phyloP scores from a whole-genome alignment of 2,329 filamentous ascomycete genomes.

The Cladosporium sp. region DNA sequence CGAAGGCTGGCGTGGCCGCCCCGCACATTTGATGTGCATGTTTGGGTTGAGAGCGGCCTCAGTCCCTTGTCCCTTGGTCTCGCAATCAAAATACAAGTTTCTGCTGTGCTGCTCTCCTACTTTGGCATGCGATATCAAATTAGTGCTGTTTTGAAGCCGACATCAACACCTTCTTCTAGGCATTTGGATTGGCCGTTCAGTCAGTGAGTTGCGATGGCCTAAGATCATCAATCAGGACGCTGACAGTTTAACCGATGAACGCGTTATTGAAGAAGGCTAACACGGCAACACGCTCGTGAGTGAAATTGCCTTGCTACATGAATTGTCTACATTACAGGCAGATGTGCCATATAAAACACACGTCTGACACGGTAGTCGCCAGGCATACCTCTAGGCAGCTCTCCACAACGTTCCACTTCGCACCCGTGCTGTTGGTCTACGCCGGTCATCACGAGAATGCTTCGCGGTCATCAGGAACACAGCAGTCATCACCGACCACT shows the following conservation, averaged over 20 bases:
- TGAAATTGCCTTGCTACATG: neutral
- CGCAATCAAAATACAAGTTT: neutral
- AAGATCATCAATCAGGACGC: neutral
- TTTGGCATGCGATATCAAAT: neutral
- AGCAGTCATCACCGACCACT: neutral
- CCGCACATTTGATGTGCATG: neutral
- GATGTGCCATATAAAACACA: neutral
- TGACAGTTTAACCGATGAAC: neutral
- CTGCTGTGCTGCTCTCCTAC: neutral
- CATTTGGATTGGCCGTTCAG: neutral
- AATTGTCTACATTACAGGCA: neutral
- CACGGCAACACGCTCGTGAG: neutral
- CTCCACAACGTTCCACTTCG: conserved; percentile 1
- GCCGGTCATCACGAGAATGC: conserved; percentile 1
- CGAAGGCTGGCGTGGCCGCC: neutral
- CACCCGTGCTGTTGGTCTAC: conserved; percentile 1
- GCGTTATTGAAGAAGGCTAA: conserved; percentile 6
- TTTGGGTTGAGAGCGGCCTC: neutral
- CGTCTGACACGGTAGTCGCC: neutral
- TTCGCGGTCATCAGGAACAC: neutral
- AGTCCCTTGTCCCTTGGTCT: neutral
- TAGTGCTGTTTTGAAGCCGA: neutral
- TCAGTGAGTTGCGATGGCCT: neutral
- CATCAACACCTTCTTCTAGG: neutral
- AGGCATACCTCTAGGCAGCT: conserved; percentile 4